A percentile compares a stretch with the other conserved stretches of the same genome.
Conservation (phyloP, 345 rosid genomes). For the Anacardium occidentale region DNA sequence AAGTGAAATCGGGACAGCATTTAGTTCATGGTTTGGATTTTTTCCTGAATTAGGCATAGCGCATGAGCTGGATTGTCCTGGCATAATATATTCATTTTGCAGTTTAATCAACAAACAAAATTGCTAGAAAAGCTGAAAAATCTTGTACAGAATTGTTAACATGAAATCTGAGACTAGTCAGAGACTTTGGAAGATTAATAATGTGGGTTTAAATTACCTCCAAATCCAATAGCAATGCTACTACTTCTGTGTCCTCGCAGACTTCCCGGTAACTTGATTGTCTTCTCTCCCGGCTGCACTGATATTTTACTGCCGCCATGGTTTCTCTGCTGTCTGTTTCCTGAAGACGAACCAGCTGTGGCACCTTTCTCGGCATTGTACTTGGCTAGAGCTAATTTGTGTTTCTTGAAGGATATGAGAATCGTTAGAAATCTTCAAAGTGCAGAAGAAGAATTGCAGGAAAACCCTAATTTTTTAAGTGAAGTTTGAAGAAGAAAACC, state of each 20-base stretch:
- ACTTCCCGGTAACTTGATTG: background rate
- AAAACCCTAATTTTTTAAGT: background rate
- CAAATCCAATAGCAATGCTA: background rate
- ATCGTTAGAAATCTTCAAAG: background rate
- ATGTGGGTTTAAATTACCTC: slow-evolving; percentile 14
- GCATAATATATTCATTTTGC: background rate
- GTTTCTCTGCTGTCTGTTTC: background rate
- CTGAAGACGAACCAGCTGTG: background rate
- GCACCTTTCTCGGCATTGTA: background rate
- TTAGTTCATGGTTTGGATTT: background rate
- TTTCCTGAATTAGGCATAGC: background rate
- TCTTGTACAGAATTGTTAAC: background rate
- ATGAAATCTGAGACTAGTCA: background rate
- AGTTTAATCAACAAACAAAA: background rate
- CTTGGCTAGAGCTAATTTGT: slow-evolving; percentile 32
- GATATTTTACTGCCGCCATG: background rate
- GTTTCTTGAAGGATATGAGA: slow-evolving; percentile 36
- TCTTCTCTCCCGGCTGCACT: background rate
- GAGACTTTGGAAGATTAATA: background rate
- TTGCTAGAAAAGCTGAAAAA: background rate
- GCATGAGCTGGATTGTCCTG: background rate
- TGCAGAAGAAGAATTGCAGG: too few species aligned
- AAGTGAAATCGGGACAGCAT: background rate
- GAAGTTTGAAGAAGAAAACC: slow-evolving; percentile 32
- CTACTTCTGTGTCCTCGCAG: background rate